Evolutionary conservation across 2,329 filamentous ascomycete species (phyloP).

Genomic region (Metarhizium album): DNA sequence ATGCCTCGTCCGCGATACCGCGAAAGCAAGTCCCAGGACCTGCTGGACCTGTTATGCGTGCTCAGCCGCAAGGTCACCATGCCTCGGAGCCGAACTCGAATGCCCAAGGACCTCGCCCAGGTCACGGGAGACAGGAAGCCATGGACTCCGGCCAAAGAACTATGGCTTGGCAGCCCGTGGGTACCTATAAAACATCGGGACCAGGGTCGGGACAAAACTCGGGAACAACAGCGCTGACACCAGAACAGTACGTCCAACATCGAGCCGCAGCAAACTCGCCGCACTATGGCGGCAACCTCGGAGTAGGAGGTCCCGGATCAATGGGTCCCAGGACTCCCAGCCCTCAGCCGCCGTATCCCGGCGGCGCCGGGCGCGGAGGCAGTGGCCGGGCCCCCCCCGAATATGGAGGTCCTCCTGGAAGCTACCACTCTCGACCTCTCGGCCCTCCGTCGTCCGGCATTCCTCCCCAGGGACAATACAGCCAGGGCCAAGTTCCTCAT

Average conservation of each 20-base stretch:
- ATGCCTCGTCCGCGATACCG: conserved; percentile 29
- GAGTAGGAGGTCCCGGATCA: conserved; percentile 32
- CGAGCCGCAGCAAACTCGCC: conserved; percentile 49
- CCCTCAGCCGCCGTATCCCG: conserved; percentile 18
- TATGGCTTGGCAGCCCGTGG: conserved; percentile 70
- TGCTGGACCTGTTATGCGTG: conserved; percentile 8
- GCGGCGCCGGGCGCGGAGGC: conserved; percentile 13
- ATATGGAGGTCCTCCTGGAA: conserved; percentile 15
- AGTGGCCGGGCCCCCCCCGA: conserved; percentile 8
- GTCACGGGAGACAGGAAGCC: conserved; percentile 36
- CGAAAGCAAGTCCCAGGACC: conserved; percentile 18
- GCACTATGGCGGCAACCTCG: conserved; percentile 45
- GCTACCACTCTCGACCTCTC: conserved; percentile 24
- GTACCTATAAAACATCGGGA: conserved; percentile 35
- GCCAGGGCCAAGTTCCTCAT: conserved; percentile 9
- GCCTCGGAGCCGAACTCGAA: conserved; percentile 18
- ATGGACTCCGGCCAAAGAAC: conserved; percentile 50
- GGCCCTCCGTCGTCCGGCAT: conserved; percentile 16
- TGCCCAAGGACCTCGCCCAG: conserved; percentile 13
- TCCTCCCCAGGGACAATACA: conserved; percentile 21
- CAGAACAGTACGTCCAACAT: conserved; percentile 78
- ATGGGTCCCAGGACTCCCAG: conserved; percentile 15
- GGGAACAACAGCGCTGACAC: conserved; percentile 43
- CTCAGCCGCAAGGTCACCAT: conserved; percentile 18
- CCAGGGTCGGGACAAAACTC: conserved; percentile 11